Conservation (phyloP, 192 early-diverging fungal genomes). For the Funneliformis mosseae region DNA sequence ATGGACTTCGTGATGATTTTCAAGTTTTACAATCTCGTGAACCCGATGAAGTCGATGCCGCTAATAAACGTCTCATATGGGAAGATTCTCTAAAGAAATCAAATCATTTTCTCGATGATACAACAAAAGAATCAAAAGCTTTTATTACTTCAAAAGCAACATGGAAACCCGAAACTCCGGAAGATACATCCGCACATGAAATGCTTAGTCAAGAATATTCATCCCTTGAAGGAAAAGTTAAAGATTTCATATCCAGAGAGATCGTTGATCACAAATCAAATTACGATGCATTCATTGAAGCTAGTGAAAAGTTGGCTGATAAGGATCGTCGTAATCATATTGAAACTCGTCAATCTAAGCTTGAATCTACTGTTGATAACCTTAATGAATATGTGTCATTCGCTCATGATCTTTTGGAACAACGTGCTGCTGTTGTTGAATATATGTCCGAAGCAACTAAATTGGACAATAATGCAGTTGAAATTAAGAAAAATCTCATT, state of each 20-base stretch:
- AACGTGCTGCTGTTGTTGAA: slow-evolving; percentile 19
- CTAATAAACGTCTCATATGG: slow-evolving; percentile 20
- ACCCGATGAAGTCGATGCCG: slow-evolving; percentile 23
- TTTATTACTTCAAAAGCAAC: slow-evolving; percentile 19
- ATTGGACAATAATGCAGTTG: background rate
- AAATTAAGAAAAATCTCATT: slow-evolving; percentile 7
- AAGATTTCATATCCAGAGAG: background rate
- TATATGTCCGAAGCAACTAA: slow-evolving; percentile 13
- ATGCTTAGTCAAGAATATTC: slow-evolving; percentile 9
- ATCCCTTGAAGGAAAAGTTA: slow-evolving; percentile 13
- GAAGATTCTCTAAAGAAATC: slow-evolving; percentile 20
- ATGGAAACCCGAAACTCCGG: slow-evolving; percentile 23
- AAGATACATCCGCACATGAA: slow-evolving; percentile 3
- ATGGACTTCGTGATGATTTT: slow-evolving; percentile 2
- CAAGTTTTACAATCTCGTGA: background rate
- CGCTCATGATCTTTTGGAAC: slow-evolving; percentile 14
- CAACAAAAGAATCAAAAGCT: background rate
- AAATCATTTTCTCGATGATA: background rate
- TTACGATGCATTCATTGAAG: slow-evolving; percentile 19
- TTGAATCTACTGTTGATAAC: slow-evolving; percentile 18
- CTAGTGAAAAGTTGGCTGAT: slow-evolving; percentile 23
- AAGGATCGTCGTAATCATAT: slow-evolving; percentile 14
- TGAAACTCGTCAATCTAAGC: slow-evolving; percentile 22
- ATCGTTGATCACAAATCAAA: background rate
- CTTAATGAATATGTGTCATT: slow-evolving; percentile 13